Base-by-base conservation (phyloP, 2,329 filamentous ascomycete genomes). In the Penicillium carneum region DNA sequence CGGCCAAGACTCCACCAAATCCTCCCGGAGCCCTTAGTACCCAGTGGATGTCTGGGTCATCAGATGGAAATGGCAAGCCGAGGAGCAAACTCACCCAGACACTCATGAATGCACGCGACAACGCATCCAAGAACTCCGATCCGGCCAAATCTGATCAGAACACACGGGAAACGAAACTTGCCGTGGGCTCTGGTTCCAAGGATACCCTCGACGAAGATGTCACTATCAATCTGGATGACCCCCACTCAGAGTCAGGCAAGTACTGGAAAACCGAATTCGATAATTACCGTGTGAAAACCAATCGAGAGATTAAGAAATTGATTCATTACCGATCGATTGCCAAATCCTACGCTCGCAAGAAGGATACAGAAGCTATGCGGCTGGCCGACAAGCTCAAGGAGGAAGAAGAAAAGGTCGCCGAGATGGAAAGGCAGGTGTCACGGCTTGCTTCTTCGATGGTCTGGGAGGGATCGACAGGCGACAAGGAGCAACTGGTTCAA, bases 191-290 rank as follows among this genome's bases (percentile, higher is more conserved):
- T 12, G 41, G 57, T 14, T 57, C 77, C 74, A 51, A 69, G 18
- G 68, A 72, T 36, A 69, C 69, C 2, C 65, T 72, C 20, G 63
- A 64, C 8, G 83, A 86, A 50, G 79, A 82, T 26, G 56, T 67
- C 34, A 86, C 84, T 0, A 73, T 82, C 23, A 85, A 87, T 63
- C 68, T 86, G 14, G 77, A 81, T 31, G 81, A 85, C 43, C 85
- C 86, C 2, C 80, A 81, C 23, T 86, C 84, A 0, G 82, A 85
- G 53, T 87, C 84, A 5, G 86, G 85, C 2, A 83, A 83, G 66
- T 87, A 87, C 68, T 88, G 86, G 86, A 88, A 88, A 72, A 79
- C 81, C 11, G 83, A 87, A 63, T 87, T 85, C 67, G 84, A 88
- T 56, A 80, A 77, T 41, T 88, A 88, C 68, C 80, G 85, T 16